phyloP scores from a whole-genome alignment of 805 yeast species.

The Starmerella bacillaris region DNA sequence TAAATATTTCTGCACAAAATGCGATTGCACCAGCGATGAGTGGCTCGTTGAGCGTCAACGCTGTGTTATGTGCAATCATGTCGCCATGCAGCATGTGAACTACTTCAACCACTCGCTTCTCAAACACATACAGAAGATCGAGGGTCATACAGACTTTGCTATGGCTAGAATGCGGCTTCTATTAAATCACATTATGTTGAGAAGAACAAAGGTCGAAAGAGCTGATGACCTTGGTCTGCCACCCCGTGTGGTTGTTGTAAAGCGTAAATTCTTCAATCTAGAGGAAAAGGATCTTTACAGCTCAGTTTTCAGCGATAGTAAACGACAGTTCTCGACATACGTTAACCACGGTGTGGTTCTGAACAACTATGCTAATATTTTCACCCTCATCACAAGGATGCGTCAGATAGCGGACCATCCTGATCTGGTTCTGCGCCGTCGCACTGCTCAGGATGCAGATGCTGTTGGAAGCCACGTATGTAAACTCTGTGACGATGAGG shows the following conservation, averaged over 20 bases:
- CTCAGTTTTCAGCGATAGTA: constrained; percentile 70
- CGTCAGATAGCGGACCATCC: constrained; percentile 98
- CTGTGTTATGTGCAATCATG: constrained; percentile 76
- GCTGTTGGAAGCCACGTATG: constrained; percentile 56
- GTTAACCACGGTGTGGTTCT: constrained; percentile 93
- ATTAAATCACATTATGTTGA: constrained; percentile 64
- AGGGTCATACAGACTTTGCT: constrained; percentile 62
- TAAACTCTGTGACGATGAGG: constrained; percentile 90
- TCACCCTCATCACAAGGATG: constrained; percentile 91
- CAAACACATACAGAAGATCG: constrained; percentile 75
- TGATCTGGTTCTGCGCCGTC: constrained; percentile 67
- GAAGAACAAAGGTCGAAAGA: constrained; percentile 88
- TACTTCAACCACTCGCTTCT: constrained; percentile 90
- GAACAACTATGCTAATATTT: constrained; percentile 92
- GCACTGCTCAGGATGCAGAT: constrained; percentile 22
- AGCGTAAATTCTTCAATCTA: constrained; percentile 75
- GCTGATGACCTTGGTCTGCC: constrained; percentile 97
- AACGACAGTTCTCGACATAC: constrained; percentile 73
- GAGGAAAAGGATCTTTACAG: constrained; percentile 88
- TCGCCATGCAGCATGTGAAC: constrained; percentile 88
- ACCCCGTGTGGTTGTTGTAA: constrained; percentile 78
- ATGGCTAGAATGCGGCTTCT: constrained; percentile 60
- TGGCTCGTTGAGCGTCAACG: constrained; percentile 80
- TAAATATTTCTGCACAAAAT: constrained; percentile 78
- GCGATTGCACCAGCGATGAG: constrained; percentile 62